These are phyloP conservation scores for Sarocladium kiliense DNA, from an alignment of 2,329 filamentous ascomycete species.

Conservation along the genomic window DNA sequence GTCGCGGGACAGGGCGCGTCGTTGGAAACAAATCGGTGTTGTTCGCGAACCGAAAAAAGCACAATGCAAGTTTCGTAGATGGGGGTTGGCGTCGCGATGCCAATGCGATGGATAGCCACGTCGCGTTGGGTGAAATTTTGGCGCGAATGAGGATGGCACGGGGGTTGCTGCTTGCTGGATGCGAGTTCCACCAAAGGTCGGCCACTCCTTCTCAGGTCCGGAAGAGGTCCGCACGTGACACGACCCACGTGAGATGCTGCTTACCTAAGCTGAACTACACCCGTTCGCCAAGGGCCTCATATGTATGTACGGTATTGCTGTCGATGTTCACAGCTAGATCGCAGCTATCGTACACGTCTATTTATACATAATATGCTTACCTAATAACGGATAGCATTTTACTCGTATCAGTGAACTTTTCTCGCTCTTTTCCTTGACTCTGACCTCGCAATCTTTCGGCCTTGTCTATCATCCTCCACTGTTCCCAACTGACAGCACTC, in stretches of 20 bases:
- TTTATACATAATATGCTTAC: constrained; percentile 18
- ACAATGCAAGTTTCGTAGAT: constrained; percentile 17
- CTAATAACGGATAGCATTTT: constrained; percentile 53
- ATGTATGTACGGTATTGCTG: background rate
- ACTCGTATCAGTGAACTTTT: constrained; percentile 56
- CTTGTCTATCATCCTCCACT: constrained; percentile 81
- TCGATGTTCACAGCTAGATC: background rate
- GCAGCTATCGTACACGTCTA: background rate
- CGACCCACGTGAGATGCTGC: background rate
- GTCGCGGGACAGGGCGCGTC: background rate
- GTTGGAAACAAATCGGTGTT: background rate
- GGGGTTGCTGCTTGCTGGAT: background rate
- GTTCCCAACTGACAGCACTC: constrained; percentile 69
- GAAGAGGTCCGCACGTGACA: background rate
- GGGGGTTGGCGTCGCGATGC: constrained; percentile 20
- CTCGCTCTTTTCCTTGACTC: constrained; percentile 67
- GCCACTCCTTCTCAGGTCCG: background rate
- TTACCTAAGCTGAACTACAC: background rate
- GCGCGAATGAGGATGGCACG: constrained; percentile 22
- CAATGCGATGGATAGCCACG: constrained; percentile 17
- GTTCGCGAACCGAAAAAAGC: background rate
- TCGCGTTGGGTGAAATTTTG: constrained; percentile 34
- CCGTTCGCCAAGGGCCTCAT: too few species aligned
- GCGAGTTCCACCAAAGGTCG: background rate
- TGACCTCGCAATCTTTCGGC: constrained; percentile 66